phyloP scores from a whole-genome alignment of 2,329 filamentous ascomycete species.

The Stachybotrys elegans region DNA sequence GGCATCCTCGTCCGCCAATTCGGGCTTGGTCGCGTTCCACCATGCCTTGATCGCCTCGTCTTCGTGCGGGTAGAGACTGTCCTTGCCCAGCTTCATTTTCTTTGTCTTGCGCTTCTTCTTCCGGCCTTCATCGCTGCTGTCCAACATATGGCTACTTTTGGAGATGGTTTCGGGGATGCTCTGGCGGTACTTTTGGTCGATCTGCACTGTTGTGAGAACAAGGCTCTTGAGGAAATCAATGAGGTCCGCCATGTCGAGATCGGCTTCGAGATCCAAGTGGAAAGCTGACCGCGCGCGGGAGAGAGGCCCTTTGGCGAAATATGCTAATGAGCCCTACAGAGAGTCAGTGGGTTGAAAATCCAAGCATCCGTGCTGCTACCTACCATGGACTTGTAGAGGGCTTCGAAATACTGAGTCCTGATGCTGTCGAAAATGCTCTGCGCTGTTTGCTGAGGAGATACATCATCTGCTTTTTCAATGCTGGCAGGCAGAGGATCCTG shows the following conservation, averaged over 20 bases:
- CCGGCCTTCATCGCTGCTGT: conserved; percentile 46
- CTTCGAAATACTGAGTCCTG: conserved; percentile 53
- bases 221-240: conserved; percentile 65
- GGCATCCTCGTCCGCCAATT: conserved; percentile 43
- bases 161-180: conserved; percentile 58
- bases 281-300: conserved; percentile 70
- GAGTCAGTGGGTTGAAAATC: conserved; percentile 21
- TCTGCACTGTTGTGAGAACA: conserved; percentile 58
- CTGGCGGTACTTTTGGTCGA: conserved; percentile 78
- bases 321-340: conserved; percentile 66
- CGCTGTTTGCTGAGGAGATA: conserved; percentile 38
- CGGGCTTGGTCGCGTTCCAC: conserved; percentile 60
- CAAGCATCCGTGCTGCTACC: conserved; percentile 11
- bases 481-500: background rate
- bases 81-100: conserved; percentile 62
- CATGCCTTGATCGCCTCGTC: conserved; percentile 60
- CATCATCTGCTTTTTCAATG: too few species aligned
- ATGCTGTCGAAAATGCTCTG: conserved; percentile 54
- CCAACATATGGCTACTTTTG: conserved; percentile 49
- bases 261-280: conserved; percentile 55
- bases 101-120: conserved; percentile 51
- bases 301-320: conserved; percentile 78
- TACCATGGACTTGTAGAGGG: conserved; percentile 60
- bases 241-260: conserved; percentile 57
- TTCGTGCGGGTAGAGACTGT: conserved; percentile 64